These are phyloP conservation scores for Ormosia emarginata DNA, from an alignment of 306 rosid species.

Conservation along the genomic window DNA sequence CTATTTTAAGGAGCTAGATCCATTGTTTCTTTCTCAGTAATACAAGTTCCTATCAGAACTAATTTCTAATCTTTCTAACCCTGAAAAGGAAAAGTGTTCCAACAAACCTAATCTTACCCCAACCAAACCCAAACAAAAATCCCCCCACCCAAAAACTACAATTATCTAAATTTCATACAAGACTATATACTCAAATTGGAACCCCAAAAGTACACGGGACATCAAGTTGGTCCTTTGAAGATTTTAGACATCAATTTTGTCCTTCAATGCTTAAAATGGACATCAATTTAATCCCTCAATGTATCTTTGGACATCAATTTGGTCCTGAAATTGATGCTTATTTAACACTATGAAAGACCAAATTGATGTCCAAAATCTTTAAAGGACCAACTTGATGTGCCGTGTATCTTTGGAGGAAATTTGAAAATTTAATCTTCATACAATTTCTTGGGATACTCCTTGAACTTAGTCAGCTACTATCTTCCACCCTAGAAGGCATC, in stretches of 20 bases:
- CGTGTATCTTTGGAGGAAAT: neutral
- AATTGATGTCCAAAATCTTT: neutral
- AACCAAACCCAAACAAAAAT: neutral
- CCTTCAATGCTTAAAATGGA: neutral
- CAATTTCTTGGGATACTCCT: neutral
- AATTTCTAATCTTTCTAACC: neutral
- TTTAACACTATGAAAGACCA: neutral
- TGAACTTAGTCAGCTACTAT: neutral
- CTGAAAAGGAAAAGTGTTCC: neutral
- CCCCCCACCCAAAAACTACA: neutral
- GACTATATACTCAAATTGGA: neutral
- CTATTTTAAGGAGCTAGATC: neutral
- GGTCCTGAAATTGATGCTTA: neutral
- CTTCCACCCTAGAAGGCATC: neutral
- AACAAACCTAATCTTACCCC: conserved; percentile 4
- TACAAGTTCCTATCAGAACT: neutral
- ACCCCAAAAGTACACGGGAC: neutral
- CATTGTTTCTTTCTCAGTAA: neutral
- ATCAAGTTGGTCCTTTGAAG: neutral
- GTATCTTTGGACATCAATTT: neutral
- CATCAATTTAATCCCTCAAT: neutral
- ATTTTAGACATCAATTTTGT: neutral
- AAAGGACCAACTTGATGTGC: neutral
- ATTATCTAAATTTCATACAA: neutral
- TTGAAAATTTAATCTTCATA: neutral